These are phyloP conservation scores for Diaporthe longicolla DNA, from an alignment of 2,329 filamentous ascomycete species.

Conservation along the genomic window DNA sequence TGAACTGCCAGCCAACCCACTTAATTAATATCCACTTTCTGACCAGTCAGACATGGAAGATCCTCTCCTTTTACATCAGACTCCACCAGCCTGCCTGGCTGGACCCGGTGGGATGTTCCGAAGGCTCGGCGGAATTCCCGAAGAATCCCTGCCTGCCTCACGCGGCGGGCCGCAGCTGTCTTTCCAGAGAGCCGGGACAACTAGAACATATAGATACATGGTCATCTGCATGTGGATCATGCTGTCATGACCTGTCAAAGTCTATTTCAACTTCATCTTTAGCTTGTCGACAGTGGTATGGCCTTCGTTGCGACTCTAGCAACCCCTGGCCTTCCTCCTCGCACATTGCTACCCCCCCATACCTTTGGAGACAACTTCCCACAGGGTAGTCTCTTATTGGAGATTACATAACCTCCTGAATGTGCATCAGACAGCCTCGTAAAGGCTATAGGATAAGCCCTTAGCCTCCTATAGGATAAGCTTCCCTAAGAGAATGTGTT, in stretches of 20 bases:
- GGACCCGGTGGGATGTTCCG: background rate
- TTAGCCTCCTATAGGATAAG: background rate
- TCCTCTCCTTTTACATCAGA: background rate
- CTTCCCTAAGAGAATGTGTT: too few relatives aligned
- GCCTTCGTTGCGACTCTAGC: background rate
- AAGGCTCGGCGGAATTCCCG: constrained; percentile 13
- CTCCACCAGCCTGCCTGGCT: background rate
- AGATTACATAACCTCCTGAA: too few relatives aligned
- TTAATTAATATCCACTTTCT: background rate
- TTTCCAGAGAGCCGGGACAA: constrained; percentile 14
- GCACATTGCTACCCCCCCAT: background rate
- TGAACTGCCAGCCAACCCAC: background rate
- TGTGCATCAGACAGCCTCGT: too few relatives aligned
- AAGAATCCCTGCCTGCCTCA: constrained; percentile 13
- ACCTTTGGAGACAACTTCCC: too few relatives aligned
- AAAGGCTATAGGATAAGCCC: too few relatives aligned
- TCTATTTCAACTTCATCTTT: constrained; percentile 14
- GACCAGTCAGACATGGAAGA: background rate
- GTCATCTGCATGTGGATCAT: background rate
- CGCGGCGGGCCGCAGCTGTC: background rate
- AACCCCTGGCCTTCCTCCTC: background rate
- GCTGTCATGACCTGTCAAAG: background rate
- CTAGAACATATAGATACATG: background rate
- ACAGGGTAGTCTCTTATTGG: too few relatives aligned
- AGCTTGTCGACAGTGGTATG: background rate